phyloP scores from a whole-genome alignment of 768 basidiomycete genomes.

The Trichaptum fuscoviolaceum region DNA sequence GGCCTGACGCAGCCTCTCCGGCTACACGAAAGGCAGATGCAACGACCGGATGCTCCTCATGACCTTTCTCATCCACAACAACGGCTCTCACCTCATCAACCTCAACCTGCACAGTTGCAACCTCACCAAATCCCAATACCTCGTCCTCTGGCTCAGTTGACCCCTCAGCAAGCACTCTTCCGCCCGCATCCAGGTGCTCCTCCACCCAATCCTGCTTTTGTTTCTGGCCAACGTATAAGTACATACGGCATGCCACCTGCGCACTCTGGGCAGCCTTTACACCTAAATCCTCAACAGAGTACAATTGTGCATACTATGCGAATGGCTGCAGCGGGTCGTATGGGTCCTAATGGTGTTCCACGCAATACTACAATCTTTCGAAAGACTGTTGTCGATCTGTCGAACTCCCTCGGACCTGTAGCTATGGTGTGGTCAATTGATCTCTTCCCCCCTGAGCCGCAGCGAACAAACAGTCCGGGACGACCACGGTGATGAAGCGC shows the following conservation, averaged over 20 bases:
- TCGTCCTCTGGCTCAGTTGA: constrained; percentile 18
- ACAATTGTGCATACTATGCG: constrained; percentile 20
- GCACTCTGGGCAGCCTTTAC: constrained; percentile 15
- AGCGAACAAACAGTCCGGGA: neutral
- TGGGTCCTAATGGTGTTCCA: constrained; percentile 22
- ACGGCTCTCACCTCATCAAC: constrained; percentile 17
- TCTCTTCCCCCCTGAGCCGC: constrained; percentile 24
- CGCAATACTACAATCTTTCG: constrained; percentile 56
- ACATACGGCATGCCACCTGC: constrained; percentile 7
- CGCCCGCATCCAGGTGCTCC: constrained; percentile 14
- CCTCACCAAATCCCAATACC: constrained; percentile 11
- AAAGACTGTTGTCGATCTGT: constrained; percentile 46
- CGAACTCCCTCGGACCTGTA: constrained; percentile 47
- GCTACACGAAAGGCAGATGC: neutral
- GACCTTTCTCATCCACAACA: neutral
- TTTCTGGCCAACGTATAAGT: constrained; percentile 28
- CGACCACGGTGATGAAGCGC: constrained; percentile 94
- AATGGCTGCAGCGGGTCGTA: constrained; percentile 15
- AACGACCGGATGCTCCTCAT: neutral
- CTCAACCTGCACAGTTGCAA: constrained; percentile 14
- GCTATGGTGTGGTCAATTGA: constrained; percentile 57
- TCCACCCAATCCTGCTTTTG: constrained; percentile 13
- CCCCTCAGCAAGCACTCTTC: constrained; percentile 17
- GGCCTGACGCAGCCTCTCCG: neutral
- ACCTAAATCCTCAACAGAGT: constrained; percentile 11